Conservation (phyloP, 305 asterid species). For the Ajuga reptans region DNA sequence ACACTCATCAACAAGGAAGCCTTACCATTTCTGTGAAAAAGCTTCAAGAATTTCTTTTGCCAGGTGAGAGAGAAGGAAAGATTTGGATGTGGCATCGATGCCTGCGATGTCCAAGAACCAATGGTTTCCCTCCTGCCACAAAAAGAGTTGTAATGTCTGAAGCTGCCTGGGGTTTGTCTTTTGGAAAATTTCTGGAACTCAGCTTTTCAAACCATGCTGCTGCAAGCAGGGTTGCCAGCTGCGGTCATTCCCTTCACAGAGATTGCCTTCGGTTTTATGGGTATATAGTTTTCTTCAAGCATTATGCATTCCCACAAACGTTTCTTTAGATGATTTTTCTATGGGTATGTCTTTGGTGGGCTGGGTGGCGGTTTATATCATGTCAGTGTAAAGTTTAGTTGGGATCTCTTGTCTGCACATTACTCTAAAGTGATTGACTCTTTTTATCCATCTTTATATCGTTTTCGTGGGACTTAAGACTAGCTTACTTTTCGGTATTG, state of each 20-base stretch:
- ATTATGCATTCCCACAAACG: not conserved
- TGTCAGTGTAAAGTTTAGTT: constrained; percentile 9
- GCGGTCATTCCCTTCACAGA: constrained; percentile 83
- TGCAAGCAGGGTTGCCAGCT: constrained; percentile 80
- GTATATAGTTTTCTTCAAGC: constrained; percentile 27
- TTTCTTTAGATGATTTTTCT: not conserved
- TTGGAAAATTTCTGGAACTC: constrained; percentile 79
- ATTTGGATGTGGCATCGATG: constrained; percentile 97
- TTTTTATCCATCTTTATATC: not conserved
- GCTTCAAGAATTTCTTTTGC: constrained; percentile 43
- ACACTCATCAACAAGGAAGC: constrained; percentile 78
- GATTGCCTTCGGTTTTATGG: constrained; percentile 88
- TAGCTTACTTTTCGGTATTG: not conserved
- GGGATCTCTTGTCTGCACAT: constrained; percentile 10
- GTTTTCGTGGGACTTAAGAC: not conserved
- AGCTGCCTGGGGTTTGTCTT: constrained; percentile 81
- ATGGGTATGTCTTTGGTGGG: not conserved
- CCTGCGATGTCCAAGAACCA: constrained; percentile 63
- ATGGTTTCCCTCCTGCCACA: constrained; percentile 67
- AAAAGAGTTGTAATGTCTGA: constrained; percentile 73
- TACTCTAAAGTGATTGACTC: constrained; percentile 4
- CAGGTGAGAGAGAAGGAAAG: constrained; percentile 63
- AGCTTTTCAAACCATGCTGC: constrained; percentile 88
- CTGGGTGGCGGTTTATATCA: not conserved
- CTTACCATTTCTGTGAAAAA: constrained; percentile 68